phyloP scores from a whole-genome alignment of 2,329 filamentous ascomycete species.

The Cladosporium velox region DNA sequence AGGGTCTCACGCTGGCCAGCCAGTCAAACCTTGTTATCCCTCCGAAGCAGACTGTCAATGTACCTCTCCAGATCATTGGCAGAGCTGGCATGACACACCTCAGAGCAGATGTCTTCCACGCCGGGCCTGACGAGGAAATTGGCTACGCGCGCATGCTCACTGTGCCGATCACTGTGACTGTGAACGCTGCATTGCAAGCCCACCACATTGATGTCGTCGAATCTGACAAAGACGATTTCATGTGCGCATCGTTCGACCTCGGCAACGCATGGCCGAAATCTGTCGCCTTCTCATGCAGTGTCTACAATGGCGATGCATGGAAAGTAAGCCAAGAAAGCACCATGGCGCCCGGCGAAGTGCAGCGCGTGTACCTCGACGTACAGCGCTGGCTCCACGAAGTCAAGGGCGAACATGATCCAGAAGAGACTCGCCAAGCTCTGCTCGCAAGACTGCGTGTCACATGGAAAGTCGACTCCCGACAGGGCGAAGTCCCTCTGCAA shows the following conservation, averaged over 20 bases:
- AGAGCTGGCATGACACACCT: slow-evolving; percentile 81
- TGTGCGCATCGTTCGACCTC: slow-evolving; percentile 78
- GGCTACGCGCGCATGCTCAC: slow-evolving; percentile 51
- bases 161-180: slow-evolving; percentile 80
- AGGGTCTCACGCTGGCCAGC: slow-evolving; percentile 15
- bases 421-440: slow-evolving; percentile 24
- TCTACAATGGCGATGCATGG: slow-evolving; percentile 16
- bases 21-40: not conserved
- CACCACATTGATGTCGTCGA: slow-evolving; percentile 77
- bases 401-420: slow-evolving; percentile 23
- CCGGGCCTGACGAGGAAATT: slow-evolving; percentile 15
- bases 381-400: slow-evolving; percentile 13
- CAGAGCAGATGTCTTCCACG: slow-evolving; percentile 79
- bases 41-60: slow-evolving; percentile 57
- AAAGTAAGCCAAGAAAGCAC: slow-evolving; percentile 9
- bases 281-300: slow-evolving; percentile 50
- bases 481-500: slow-evolving; percentile 28
- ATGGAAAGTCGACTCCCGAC: slow-evolving; percentile 28
- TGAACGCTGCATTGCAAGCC: slow-evolving; percentile 87
- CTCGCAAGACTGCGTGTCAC: slow-evolving; percentile 26
- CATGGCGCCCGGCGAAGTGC: slow-evolving; percentile 29
- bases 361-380: slow-evolving; percentile 25
- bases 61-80: slow-evolving; percentile 82
- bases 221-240: slow-evolving; percentile 62
- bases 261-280: slow-evolving; percentile 88